Conservation (phyloP, 306 rosid species). For the Crotalaria pallida region DNA sequence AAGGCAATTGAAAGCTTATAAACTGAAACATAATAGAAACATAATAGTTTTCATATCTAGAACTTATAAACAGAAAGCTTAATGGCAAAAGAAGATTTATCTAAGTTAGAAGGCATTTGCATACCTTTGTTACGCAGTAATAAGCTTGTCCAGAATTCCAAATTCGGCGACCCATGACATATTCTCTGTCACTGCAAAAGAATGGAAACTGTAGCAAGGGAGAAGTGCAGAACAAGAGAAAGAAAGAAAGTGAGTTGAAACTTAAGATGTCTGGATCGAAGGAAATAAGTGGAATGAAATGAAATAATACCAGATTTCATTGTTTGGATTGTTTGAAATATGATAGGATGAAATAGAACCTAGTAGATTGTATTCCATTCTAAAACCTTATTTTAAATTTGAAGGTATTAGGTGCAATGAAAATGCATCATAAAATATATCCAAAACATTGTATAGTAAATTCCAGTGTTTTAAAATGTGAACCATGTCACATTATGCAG, state of each 20-base stretch:
- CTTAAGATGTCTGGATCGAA: not conserved
- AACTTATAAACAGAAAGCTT: not conserved
- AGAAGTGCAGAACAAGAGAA: conserved; percentile 19
- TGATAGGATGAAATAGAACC: no score
- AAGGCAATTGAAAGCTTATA: no score
- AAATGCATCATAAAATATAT: no score
- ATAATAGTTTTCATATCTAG: not conserved
- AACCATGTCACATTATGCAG: no score
- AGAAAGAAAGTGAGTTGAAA: not conserved
- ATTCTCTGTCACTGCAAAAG: conserved; percentile 65
- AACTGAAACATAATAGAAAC: not conserved
- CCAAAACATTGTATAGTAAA: no score
- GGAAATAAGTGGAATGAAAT: no score
- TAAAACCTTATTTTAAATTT: no score
- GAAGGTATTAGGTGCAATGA: no score
- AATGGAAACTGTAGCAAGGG: conserved; percentile 53
- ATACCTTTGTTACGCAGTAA: conserved; percentile 65
- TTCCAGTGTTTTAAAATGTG: no score
- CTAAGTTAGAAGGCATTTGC: not conserved
- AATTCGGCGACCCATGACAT: conserved; percentile 60
- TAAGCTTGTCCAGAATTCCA: conserved; percentile 47
- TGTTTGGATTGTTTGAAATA: no score
- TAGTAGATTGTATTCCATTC: no score
- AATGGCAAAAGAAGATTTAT: not conserved
- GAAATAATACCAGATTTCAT: no score